Evolutionary conservation across 176 grass and related monocot species (phyloP).

Genomic region (Tuctoria greenei): DNA sequence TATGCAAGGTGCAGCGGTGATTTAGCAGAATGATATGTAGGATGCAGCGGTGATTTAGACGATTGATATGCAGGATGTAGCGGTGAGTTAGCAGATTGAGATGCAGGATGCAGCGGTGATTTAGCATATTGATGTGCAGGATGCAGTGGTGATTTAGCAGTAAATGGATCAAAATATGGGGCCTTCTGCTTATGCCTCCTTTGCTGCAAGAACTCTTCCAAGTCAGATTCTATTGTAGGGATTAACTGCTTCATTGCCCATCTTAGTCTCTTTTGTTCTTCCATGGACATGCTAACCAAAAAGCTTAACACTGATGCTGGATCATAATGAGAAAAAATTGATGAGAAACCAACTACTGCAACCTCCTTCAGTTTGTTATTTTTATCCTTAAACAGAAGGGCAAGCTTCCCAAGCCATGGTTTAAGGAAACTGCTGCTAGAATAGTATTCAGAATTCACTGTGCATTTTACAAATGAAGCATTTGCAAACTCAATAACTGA

Average conservation of each 20-base stretch:
- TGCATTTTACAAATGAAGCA: constrained; percentile 78
- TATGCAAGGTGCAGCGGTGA: constrained; percentile 4
- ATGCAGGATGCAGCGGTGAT: constrained; percentile 33
- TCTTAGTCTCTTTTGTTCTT: constrained; percentile 80
- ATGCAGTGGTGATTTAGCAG: constrained; percentile 37
- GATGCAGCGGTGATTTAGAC: constrained; percentile 2
- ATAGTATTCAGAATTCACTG: constrained; percentile 60
- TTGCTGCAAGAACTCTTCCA: constrained; percentile 77
- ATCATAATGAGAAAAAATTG: constrained; percentile 80
- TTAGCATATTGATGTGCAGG: constrained; percentile 10
- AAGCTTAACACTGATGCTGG: constrained; percentile 67
- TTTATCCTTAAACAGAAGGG: constrained; percentile 70
- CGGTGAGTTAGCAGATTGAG: constrained; percentile 20
- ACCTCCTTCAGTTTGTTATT: constrained; percentile 82
- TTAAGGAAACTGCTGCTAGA: constrained; percentile 72
- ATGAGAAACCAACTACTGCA: constrained; percentile 60
- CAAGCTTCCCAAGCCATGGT: constrained; percentile 85
- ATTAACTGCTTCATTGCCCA: constrained; percentile 65
- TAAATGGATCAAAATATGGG: constrained; percentile 50
- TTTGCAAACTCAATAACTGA: constrained; percentile 88
- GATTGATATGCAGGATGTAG: constrained; percentile 1
- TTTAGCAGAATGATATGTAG: background rate
- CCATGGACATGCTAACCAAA: constrained; percentile 69
- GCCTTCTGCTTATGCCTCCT: constrained; percentile 63
- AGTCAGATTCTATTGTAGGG: constrained; percentile 65